phyloP scores from a whole-genome alignment of 768 basidiomycete genomes.

The Pulveroboletus sp. region DNA sequence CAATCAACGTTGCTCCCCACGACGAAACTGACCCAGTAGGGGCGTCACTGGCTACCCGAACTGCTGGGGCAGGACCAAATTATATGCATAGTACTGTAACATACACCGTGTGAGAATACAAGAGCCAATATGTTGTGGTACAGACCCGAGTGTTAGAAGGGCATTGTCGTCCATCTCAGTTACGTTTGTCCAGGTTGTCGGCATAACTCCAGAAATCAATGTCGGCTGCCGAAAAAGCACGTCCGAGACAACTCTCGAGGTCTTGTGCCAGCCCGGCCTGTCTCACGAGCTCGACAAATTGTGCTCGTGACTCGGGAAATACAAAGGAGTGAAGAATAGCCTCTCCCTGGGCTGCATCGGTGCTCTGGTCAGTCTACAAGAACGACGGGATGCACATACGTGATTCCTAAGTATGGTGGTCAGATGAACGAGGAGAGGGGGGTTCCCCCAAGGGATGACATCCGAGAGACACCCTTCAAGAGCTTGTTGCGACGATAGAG shows the following conservation, averaged over 20 bases:
- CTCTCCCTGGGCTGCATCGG: slow-evolving; percentile 40
- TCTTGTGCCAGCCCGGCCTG: slow-evolving; percentile 40
- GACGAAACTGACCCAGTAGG: background rate
- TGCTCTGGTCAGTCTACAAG: slow-evolving; percentile 7
- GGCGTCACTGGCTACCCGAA: slow-evolving; percentile 1
- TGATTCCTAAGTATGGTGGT: slow-evolving; percentile 50
- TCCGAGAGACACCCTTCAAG: slow-evolving; percentile 11
- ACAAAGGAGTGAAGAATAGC: slow-evolving; percentile 56
- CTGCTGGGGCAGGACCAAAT: background rate
- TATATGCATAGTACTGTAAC: slow-evolving; percentile 2
- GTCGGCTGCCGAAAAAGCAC: slow-evolving; percentile 32
- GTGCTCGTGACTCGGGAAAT: slow-evolving; percentile 71
- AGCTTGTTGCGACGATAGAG: slow-evolving; percentile 1
- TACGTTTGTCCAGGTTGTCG: slow-evolving; percentile 12
- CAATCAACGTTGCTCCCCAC: background rate
- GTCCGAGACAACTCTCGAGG: slow-evolving; percentile 20
- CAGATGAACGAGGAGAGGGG: slow-evolving; percentile 41
- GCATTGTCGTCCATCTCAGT: background rate
- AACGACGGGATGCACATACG: slow-evolving; percentile 40
- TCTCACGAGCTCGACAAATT: slow-evolving; percentile 53
- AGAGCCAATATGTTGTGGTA: background rate
- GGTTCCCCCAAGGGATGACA: slow-evolving; percentile 5
- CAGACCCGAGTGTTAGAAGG: background rate
- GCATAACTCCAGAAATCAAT: slow-evolving; percentile 71
- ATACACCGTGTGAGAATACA: background rate